Conservation (phyloP, 2,329 filamentous ascomycete species). For the Fusarium napiforme region DNA sequence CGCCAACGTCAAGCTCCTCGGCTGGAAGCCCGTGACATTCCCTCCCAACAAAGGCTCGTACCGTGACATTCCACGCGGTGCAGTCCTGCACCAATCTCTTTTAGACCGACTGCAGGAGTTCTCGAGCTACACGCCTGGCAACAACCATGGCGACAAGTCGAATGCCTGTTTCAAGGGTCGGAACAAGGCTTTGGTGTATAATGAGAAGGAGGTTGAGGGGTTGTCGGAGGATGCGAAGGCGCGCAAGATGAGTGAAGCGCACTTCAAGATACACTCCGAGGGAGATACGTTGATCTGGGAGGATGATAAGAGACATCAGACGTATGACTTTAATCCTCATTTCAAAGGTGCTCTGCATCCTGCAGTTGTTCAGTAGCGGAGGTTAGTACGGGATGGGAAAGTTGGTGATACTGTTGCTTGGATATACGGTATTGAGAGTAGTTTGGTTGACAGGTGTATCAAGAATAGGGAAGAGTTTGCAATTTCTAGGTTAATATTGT, state of each 20-base stretch:
- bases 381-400: background rate
- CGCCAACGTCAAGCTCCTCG: conserved; percentile 28
- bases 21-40: conserved; percentile 46
- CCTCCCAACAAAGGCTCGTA: conserved; percentile 51
- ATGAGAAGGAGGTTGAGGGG: background rate
- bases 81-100: conserved; percentile 53
- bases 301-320: conserved; percentile 29
- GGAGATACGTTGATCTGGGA: background rate
- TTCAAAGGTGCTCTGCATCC: conserved; percentile 3
- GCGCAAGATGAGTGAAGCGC: conserved; percentile 3
- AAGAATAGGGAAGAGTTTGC: background rate
- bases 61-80: conserved; percentile 54
- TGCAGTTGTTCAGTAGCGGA: background rate
- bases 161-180: conserved; percentile 45
- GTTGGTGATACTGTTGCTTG: background rate
- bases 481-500: background rate
- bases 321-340: conserved; percentile 30
- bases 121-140: conserved; percentile 45
- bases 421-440: background rate
- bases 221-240: background rate
- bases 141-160: conserved; percentile 48
- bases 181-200: conserved; percentile 15
- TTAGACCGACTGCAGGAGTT: conserved; percentile 49
- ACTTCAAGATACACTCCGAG: conserved; percentile 19
- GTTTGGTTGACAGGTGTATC: background rate